These are phyloP conservation scores for Telopea speciosissima DNA, from an alignment of 177 flowering plant genomes.

Conservation along the genomic window DNA sequence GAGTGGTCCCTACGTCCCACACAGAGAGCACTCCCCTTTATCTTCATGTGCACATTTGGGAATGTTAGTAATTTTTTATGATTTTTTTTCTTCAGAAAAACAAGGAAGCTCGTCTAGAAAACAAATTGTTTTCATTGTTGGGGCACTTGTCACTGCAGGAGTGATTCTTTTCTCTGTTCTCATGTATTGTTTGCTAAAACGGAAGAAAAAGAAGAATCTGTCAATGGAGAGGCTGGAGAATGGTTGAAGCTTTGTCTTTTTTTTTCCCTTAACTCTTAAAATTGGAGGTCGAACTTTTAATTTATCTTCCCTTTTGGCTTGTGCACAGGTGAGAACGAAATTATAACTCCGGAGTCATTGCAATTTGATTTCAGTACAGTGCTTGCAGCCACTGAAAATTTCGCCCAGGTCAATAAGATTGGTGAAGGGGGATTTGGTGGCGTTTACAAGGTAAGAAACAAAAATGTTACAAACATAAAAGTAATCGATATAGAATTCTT, in stretches of 20 bases:
- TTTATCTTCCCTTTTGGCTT: neutral
- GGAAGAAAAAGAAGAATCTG: neutral
- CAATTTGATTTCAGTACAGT: slow-evolving; percentile 15
- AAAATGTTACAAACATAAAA: too few relatives aligned
- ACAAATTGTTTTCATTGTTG: slow-evolving; percentile 5
- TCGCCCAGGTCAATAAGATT: slow-evolving; percentile 21
- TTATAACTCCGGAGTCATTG: slow-evolving; percentile 10
- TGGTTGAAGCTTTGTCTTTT: neutral
- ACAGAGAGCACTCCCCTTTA: too few relatives aligned
- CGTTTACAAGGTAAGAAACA: slow-evolving; percentile 25
- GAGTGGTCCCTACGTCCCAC: too few relatives aligned
- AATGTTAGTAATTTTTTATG: too few relatives aligned
- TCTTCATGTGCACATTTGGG: too few relatives aligned
- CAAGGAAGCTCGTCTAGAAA: neutral
- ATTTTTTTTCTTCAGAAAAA: slow-evolving; percentile 1
- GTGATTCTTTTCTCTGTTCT: neutral
- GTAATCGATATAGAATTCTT: neutral
- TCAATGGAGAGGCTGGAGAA: neutral
- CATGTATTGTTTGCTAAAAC: neutral
- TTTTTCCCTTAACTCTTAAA: too few relatives aligned
- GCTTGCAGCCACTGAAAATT: slow-evolving; percentile 19
- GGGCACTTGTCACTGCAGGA: neutral
- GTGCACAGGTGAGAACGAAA: neutral
- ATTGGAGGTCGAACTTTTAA: too few relatives aligned
- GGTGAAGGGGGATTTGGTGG: slow-evolving; percentile 30